phyloP scores from a whole-genome alignment of 495 filamentous ascomycete genomes.

The Hyaloscypha finlandica region DNA sequence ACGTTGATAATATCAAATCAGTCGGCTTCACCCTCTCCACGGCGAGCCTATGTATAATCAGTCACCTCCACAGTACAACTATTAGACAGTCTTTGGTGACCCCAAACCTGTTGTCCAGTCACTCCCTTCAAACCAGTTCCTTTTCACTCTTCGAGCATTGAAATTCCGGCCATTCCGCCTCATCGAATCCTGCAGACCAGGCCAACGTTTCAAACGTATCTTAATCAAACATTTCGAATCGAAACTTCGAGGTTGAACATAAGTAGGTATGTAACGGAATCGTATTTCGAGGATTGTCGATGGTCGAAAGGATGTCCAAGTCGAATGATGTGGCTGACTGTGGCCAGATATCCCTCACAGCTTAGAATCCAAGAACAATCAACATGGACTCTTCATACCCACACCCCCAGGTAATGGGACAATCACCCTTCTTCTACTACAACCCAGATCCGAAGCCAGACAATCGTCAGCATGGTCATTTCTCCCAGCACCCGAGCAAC shows the following conservation, averaged over 20 bases:
- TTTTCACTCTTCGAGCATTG: constrained; percentile 5
- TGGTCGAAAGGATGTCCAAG: not conserved
- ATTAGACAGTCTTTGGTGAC: constrained; percentile 34
- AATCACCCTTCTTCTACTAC: constrained; percentile 91
- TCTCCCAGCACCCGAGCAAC: constrained; percentile 71
- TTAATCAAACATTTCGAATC: constrained; percentile 22
- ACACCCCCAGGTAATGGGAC: constrained; percentile 61
- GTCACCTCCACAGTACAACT: constrained; percentile 23
- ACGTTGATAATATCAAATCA: constrained; percentile 23
- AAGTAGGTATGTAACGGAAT: constrained; percentile 19
- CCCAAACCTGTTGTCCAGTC: constrained; percentile 35
- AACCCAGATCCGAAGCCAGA: constrained; percentile 74
- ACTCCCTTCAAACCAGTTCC: constrained; percentile 28
- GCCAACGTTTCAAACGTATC: constrained; percentile 12
- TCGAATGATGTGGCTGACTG: constrained; percentile 24
- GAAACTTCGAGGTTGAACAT: not conserved
- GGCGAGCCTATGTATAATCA: constrained; percentile 34
- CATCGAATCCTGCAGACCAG: not conserved
- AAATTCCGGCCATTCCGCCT: not conserved
- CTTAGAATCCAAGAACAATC: not conserved
- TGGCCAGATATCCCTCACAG: constrained; percentile 10
- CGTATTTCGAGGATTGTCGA: not conserved
- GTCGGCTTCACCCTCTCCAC: constrained; percentile 14
- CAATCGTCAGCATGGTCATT: constrained; percentile 78
- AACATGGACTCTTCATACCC: constrained; percentile 32